These are phyloP conservation scores for Casuarina equisetifolia DNA, from an alignment of 306 rosid species.

Conservation along the genomic window DNA sequence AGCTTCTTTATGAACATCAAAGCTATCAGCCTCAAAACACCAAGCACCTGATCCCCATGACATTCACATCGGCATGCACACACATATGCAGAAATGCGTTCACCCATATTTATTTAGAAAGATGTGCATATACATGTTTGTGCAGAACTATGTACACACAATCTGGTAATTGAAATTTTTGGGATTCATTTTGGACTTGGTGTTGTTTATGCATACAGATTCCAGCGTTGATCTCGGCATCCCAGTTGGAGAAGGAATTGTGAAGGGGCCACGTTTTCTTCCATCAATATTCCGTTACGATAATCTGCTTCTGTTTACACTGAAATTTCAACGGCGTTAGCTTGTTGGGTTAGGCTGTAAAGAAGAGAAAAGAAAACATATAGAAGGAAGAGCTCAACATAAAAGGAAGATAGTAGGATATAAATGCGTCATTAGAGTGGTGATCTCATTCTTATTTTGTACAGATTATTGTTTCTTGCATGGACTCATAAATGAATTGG, in stretches of 20 bases:
- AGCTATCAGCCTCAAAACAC: conserved; percentile 4
- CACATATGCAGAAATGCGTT: neutral
- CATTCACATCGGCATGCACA: neutral
- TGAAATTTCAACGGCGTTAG: conserved; percentile 42
- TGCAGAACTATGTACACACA: neutral
- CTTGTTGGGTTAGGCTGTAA: conserved; percentile 50
- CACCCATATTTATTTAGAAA: neutral
- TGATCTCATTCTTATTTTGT: conserved; percentile 53
- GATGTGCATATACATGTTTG: too few relatives aligned
- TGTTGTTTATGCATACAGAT: conserved; percentile 37
- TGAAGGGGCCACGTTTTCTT: conserved; percentile 30
- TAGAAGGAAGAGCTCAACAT: conserved; percentile 44
- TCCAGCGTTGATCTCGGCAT: conserved; percentile 34
- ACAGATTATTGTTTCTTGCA: conserved; percentile 55
- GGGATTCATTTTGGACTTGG: conserved; percentile 9
- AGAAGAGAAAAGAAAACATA: conserved; percentile 45
- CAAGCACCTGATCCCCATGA: neutral
- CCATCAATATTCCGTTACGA: conserved; percentile 30
- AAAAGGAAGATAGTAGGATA: conserved; percentile 37
- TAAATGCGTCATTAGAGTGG: conserved; percentile 31
- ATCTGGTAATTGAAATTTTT: conserved; percentile 17
- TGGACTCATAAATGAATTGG: conserved; percentile 42
- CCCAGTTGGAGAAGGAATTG: conserved; percentile 36
- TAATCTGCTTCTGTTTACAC: conserved; percentile 34
- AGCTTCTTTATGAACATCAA: neutral